Percentiles rank a stretch among this genome's conserved stretches.
These are phyloP conservation scores for Chlorella sp. DNA, from an alignment of 139 green algal genomes.

Conservation along the genomic window DNA sequence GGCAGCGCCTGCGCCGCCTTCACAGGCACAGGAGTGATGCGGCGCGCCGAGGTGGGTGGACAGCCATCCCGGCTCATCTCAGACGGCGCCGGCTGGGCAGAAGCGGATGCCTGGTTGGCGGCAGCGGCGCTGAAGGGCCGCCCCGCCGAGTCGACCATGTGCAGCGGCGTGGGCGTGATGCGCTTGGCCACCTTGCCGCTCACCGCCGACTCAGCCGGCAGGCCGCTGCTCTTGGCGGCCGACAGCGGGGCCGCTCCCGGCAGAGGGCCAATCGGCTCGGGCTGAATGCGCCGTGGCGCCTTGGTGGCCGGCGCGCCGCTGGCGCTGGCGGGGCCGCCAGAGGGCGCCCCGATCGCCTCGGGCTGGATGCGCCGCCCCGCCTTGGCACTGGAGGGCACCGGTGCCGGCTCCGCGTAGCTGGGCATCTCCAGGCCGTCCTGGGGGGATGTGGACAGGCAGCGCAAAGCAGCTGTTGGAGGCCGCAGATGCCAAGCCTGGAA, in stretches of 20 bases:
- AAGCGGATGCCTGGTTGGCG: background rate
- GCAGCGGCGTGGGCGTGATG: constrained; percentile 37
- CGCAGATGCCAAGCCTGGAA: background rate
- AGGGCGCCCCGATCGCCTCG: background rate
- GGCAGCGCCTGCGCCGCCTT: background rate
- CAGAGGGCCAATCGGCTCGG: constrained; percentile 1
- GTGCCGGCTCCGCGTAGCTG: background rate
- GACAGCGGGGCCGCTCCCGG: background rate
- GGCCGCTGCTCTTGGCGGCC: constrained; percentile 23
- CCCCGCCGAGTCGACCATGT: background rate
- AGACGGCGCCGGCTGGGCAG: background rate
- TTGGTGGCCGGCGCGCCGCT: background rate
- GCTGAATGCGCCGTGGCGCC: background rate
- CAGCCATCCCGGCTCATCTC: constrained; percentile 14
- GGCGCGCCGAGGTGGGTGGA: background rate
- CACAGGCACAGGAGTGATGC: constrained; percentile 25
- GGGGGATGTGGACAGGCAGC: background rate
- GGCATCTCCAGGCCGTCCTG: background rate
- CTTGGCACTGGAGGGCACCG: background rate
- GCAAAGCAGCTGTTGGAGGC: background rate
- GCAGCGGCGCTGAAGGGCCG: constrained; percentile 7
- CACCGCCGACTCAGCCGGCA: background rate
- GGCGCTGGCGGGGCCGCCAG: background rate
- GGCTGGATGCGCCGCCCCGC: background rate
- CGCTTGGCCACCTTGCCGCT: constrained; percentile 18